A percentile compares a stretch with the other conserved stretches of the same genome.
Conservation (phyloP, 2,329 filamentous ascomycete species). For the Waltergamsia citrina region DNA sequence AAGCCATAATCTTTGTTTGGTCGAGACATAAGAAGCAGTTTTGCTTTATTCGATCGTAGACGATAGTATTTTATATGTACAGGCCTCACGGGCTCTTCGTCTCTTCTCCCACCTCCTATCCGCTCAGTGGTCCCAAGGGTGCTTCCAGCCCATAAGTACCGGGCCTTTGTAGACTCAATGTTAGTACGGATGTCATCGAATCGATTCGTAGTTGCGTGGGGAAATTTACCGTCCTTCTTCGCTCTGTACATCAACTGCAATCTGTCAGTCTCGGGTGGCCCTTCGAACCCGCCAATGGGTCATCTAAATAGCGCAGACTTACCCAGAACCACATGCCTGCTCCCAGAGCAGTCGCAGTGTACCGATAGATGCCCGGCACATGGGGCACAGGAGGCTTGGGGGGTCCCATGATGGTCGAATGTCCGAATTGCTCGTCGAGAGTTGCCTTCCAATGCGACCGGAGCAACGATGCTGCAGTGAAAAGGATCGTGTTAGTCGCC, state of each 20-base stretch:
- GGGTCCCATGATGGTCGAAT: constrained; percentile 3
- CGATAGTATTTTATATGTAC: background rate
- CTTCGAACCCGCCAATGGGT: background rate
- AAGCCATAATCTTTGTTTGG: too few species aligned
- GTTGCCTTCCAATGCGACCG: background rate
- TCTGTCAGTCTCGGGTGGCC: constrained; percentile 1
- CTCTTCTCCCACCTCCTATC: background rate
- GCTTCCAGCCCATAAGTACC: constrained; percentile 83
- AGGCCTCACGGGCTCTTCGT: background rate
- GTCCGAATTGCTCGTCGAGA: background rate
- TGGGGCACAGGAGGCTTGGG: constrained; percentile 33
- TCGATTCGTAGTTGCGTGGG: background rate
- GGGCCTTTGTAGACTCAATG: constrained; percentile 35
- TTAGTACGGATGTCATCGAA: constrained; percentile 1
- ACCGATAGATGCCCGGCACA: constrained; percentile 61
- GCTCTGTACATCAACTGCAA: constrained; percentile 85
- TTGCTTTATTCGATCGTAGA: background rate
- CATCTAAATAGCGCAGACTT: too few species aligned
- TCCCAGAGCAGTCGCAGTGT: constrained; percentile 76
- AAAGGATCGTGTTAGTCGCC: background rate
- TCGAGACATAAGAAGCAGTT: background rate
- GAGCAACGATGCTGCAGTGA: background rate
- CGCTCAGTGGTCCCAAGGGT: constrained; percentile 85
- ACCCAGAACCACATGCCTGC: constrained; percentile 99
- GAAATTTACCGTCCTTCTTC: constrained; percentile 72